Evolutionary conservation across 805 yeast species (phyloP), one percentile per base, ranked within the genome.

Genomic region (Candida quercuum): DNA sequence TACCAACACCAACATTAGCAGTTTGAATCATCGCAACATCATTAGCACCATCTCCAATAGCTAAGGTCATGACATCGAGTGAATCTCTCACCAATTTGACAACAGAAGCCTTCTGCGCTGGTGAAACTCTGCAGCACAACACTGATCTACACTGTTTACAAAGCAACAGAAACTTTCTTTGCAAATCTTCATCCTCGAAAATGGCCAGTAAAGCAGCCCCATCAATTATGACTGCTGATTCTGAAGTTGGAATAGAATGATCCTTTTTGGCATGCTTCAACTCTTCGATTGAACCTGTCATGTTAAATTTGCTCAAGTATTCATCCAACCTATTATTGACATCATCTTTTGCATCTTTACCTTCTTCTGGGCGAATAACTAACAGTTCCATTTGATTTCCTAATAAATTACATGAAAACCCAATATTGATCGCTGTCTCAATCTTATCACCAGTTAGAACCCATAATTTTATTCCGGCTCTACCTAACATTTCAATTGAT

Each of bases 371-470:
- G 12, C 72, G 64, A 32, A 93, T 63, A 14, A 88, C 63, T 12
- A 91, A 78, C 11, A 93, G 86, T 0, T 95, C 84, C 0, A 96
- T 87, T 56, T 84, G 93, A 53, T 93, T 98, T 52, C 89, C 85
- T 52, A 93, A 89, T 46, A 93, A 67, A 25, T 87, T 79, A 60
- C 99, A 93, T 5, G 99, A 85, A 54, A 88, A 86, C 1, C 98
- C 99, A 60, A 93, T 91, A 54, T 88, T 93, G 42, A 93, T 88
- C 2, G 99, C 99, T 0, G 99, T 93, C 61, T 93, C 99, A 42
- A 97, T 70, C 57, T 94, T 94, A 58, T 93, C 99, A 32, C 99
- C 99, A 0, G 99, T 93, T 33, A 93, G 67, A 96, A 93, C 93
- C 99, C 99, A 93, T 69, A 93, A 63, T 52, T 82, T 86, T 40